phyloP scores from a whole-genome alignment of 2,329 filamentous ascomycete species.

The Epichloe baconii region DNA sequence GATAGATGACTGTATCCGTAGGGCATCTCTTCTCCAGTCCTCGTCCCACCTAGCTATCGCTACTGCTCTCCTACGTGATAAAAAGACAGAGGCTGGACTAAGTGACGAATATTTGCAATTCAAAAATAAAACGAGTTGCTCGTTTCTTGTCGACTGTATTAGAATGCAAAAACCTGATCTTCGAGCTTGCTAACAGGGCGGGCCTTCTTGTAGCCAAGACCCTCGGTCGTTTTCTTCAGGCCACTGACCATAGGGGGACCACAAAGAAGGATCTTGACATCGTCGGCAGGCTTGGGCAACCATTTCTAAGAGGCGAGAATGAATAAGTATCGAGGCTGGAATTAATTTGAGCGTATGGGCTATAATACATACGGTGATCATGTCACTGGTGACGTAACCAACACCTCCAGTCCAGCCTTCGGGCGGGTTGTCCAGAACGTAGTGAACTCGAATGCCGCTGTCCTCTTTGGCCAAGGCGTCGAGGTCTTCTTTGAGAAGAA shows the following conservation, averaged over 20 bases:
- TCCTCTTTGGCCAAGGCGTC: conserved; percentile 69
- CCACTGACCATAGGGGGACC: conserved; percentile 97
- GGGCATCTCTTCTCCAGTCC: background rate
- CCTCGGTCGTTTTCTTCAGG: conserved; percentile 90
- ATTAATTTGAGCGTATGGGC: background rate
- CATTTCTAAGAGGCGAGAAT: conserved; percentile 35
- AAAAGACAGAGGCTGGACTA: background rate
- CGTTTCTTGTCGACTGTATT: conserved; percentile 8
- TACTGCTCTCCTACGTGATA: too few species aligned
- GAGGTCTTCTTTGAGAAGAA: conserved; percentile 83
- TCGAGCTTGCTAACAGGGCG: conserved; percentile 92
- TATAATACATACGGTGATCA: conserved; percentile 60
- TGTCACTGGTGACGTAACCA: conserved; percentile 88
- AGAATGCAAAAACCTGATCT: conserved; percentile 95
- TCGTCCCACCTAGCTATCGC: background rate
- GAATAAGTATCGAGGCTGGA: background rate
- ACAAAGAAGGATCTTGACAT: conserved; percentile 90
- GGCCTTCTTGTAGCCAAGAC: conserved; percentile 83
- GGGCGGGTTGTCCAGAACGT: conserved; percentile 92
- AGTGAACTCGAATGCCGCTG: conserved; percentile 73
- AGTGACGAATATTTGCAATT: background rate
- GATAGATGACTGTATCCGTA: background rate
- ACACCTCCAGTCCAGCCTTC: conserved; percentile 84
- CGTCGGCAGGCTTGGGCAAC: conserved; percentile 68
- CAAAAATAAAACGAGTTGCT: background rate